A percentile compares a stretch with the other conserved stretches of the same genome.
Evolutionary conservation across 2,329 filamentous ascomycete species (phyloP).

Genomic region (Calonectria pauciramosa): DNA sequence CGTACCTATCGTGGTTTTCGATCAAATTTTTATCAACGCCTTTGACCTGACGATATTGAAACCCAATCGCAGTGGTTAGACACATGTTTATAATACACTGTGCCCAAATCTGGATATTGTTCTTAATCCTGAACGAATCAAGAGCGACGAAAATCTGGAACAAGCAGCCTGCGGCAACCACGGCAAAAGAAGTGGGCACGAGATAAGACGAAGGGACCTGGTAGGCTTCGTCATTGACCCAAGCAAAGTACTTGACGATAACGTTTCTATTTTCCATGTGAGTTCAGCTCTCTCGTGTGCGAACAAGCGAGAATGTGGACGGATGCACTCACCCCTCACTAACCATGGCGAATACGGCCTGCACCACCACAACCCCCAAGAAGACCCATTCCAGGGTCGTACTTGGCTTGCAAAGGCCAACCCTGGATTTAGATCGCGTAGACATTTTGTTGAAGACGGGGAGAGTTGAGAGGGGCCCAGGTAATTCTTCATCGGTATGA

Average conservation of each 20-base stretch:
- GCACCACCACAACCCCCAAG: not conserved
- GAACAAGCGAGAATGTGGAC: not conserved
- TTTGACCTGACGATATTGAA: not conserved
- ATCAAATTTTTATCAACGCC: not conserved
- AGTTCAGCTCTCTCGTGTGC: not conserved
- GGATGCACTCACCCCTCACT: not conserved
- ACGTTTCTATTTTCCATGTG: not conserved
- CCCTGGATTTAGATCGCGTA: not conserved
- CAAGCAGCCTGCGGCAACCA: not conserved
- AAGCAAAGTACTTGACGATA: not conserved
- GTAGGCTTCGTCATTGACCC: not conserved
- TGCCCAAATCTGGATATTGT: not conserved
- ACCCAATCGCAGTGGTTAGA: not conserved
- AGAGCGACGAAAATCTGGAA: not conserved
- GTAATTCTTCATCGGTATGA: not conserved
- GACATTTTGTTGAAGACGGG: not conserved
- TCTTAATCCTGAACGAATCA: constrained; percentile 3
- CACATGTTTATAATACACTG: not conserved
- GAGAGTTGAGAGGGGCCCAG: not conserved
- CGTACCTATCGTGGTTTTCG: not conserved
- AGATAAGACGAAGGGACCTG: not conserved
- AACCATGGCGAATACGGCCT: not conserved
- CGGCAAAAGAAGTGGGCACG: not conserved
- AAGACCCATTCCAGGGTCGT: not conserved
- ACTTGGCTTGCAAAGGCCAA: not conserved